Percentiles rank a stretch among this genome's conserved stretches.
Conservation (phyloP, 768 basidiomycete genomes). For the Dioszegia hungarica region DNA sequence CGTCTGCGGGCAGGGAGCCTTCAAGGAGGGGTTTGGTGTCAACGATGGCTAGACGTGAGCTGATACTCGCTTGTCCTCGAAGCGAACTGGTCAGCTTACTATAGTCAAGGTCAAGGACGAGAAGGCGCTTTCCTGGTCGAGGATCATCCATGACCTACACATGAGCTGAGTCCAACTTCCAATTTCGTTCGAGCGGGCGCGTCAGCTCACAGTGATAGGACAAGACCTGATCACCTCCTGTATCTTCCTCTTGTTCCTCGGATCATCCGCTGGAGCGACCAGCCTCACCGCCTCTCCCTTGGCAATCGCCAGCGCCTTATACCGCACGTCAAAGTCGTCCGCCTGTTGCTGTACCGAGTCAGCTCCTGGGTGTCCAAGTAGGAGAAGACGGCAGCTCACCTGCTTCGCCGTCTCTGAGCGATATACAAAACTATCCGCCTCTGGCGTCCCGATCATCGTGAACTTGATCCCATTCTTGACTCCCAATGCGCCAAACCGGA, state of each 20-base stretch:
- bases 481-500: constrained; percentile 51
- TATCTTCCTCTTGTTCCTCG: constrained; percentile 75
- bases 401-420: constrained; percentile 45
- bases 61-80: too few relatives aligned
- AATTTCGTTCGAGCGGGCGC: too few relatives aligned
- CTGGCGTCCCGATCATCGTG: constrained; percentile 76
- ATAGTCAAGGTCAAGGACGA: constrained; percentile 85
- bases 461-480: constrained; percentile 60
- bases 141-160: constrained; percentile 71
- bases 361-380: not conserved
- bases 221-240: constrained; percentile 63
- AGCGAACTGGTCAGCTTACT: too few relatives aligned
- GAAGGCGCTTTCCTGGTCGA: constrained; percentile 68
- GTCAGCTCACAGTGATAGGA: constrained; percentile 39
- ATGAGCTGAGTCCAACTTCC: not conserved
- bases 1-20: constrained; percentile 68
- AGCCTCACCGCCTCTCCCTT: constrained; percentile 49
- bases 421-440: constrained; percentile 79
- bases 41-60: constrained; percentile 59
- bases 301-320: constrained; percentile 42
- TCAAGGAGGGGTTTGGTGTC: constrained; percentile 81
- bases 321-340: constrained; percentile 76
- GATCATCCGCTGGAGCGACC: constrained; percentile 64
- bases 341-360: not conserved
- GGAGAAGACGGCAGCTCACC: constrained; percentile 6